Conservation (phyloP, 73 alveolate genomes). For the Paramecium caudatum region DNA sequence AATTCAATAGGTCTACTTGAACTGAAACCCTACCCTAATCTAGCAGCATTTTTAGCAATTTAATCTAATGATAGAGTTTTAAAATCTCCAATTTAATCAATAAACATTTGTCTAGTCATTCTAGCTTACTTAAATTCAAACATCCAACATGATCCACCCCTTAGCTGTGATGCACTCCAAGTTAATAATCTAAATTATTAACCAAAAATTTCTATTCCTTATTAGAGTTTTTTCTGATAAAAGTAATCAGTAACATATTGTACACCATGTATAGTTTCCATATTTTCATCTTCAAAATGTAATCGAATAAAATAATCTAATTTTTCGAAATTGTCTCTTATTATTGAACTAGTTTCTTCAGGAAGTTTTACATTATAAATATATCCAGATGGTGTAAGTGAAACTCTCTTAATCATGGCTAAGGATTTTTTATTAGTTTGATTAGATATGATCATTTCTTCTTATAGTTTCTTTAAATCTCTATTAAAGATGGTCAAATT, state of each 20-base stretch:
- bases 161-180: conserved; percentile 90
- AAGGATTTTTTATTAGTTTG: neutral
- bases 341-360: conserved; percentile 81
- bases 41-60: conserved; percentile 89
- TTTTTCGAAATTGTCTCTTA: conserved; percentile 80
- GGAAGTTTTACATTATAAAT: conserved; percentile 65
- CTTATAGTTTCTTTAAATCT: neutral
- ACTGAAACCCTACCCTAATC: conserved; percentile 91
- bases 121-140: conserved; percentile 80
- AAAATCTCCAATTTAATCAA: conserved; percentile 87
- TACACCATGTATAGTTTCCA: conserved; percentile 78
- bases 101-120: conserved; percentile 74
- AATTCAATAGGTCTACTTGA: conserved; percentile 83
- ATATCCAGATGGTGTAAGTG: conserved; percentile 72
- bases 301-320: conserved; percentile 85
- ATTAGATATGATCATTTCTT: neutral
- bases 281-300: conserved; percentile 86
- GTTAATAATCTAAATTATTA: conserved; percentile 82
- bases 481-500: neutral
- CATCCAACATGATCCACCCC: conserved; percentile 89
- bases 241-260: conserved; percentile 75
- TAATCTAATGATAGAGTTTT: conserved; percentile 75
- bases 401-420: conserved; percentile 47
- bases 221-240: conserved; percentile 76
- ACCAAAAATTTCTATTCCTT: conserved; percentile 79